Conservation (phyloP, 371 early-diverging fungal genomes). For the Polyrhizophydium stewartii region DNA sequence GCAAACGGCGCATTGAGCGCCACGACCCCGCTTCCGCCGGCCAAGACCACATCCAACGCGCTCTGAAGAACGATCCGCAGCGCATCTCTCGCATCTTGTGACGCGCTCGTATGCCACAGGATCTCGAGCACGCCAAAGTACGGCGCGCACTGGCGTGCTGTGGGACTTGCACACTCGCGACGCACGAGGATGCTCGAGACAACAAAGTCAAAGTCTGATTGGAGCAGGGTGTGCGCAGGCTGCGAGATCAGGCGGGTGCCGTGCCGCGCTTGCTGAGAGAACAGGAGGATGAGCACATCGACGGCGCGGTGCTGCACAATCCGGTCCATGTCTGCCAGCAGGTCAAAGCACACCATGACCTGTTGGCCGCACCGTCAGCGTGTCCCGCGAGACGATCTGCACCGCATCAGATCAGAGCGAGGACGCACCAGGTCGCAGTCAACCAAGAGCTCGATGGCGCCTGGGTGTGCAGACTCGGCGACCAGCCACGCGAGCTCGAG, state of each 20-base stretch:
- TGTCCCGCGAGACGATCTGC: too few relatives aligned
- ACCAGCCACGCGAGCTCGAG: constrained; percentile 8
- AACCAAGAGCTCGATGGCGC: constrained; percentile 6
- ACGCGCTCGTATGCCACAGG: not conserved
- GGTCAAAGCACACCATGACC: constrained; percentile 4
- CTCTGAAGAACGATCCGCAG: not conserved
- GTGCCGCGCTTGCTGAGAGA: too few relatives aligned
- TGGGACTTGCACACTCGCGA: not conserved
- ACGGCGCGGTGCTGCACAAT: constrained; percentile 8
- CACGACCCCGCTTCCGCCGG: too few relatives aligned
- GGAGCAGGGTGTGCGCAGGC: too few relatives aligned
- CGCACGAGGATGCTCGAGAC: not conserved
- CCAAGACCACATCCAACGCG: too few relatives aligned
- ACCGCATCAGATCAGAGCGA: not conserved
- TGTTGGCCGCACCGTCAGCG: too few relatives aligned
- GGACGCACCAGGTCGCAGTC: constrained; percentile 4
- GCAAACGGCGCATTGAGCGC: too few relatives aligned
- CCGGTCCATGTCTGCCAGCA: constrained; percentile 6
- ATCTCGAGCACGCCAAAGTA: not conserved
- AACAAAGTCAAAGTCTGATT: too few relatives aligned
- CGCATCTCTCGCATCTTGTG: not conserved
- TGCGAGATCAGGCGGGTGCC: too few relatives aligned
- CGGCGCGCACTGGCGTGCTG: not conserved
- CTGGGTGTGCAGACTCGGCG: not conserved
- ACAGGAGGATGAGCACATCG: constrained; percentile 4